These are phyloP conservation scores for Marasmius oreades DNA, from an alignment of 1,284 basidiomycete species.

Conservation along the genomic window DNA sequence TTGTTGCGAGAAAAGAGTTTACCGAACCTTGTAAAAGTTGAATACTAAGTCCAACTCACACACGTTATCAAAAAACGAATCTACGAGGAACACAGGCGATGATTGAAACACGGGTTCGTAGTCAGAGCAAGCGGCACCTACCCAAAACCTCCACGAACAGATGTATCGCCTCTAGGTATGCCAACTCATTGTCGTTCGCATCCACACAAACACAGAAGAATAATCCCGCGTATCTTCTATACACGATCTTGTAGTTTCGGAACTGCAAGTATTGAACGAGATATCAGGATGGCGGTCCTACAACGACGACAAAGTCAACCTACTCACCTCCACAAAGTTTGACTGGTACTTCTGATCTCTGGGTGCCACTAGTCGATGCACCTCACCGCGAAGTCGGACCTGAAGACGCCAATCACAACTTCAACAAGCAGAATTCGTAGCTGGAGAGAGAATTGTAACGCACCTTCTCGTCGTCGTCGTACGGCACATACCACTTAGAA, in stretches of 20 bases:
- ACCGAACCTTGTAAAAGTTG: slow-evolving; percentile 89
- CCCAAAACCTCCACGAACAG: slow-evolving; percentile 98
- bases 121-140: slow-evolving; percentile 38
- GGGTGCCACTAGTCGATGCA: slow-evolving; percentile 94
- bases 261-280: slow-evolving; percentile 63
- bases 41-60: slow-evolving; percentile 97
- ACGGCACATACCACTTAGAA: slow-evolving; percentile 97
- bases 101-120: slow-evolving; percentile 5
- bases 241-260: slow-evolving; percentile 93
- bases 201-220: slow-evolving; percentile 99
- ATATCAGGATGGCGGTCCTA: background rate
- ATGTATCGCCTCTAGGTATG: slow-evolving; percentile 96
- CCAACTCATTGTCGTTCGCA: slow-evolving; percentile 96
- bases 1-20: background rate
- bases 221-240: slow-evolving; percentile 93
- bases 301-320: background rate
- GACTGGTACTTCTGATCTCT: slow-evolving; percentile 98
- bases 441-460: slow-evolving; percentile 14
- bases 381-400: slow-evolving; percentile 91
- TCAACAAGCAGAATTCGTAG: background rate
- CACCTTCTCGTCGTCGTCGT: slow-evolving; percentile 95
- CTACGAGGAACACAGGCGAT: slow-evolving; percentile 36
- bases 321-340: slow-evolving; percentile 93
- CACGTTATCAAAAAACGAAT: slow-evolving; percentile 97
- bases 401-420: background rate